phyloP scores from a whole-genome alignment of 139 green algal genomes.

The Dunaliella sp. region DNA sequence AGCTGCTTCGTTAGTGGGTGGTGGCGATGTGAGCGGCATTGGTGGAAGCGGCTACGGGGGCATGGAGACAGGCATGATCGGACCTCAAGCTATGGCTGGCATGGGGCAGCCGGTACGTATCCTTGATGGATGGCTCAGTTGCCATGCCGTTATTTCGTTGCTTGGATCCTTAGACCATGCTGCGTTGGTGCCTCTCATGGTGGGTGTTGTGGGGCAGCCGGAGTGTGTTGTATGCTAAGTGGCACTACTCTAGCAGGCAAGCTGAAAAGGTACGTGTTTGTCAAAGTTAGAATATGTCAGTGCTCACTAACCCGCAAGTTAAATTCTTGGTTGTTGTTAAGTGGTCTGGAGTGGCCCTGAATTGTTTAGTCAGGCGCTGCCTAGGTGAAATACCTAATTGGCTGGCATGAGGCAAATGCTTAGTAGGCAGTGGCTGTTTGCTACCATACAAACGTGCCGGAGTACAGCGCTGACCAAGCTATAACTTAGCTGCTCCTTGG shows the following conservation, averaged over 20 bases:
- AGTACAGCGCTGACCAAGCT: too few species aligned
- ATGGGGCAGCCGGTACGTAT: not conserved
- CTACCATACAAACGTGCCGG: not conserved
- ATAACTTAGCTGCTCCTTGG: too few species aligned
- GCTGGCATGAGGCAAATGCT: too few species aligned
- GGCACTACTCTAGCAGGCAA: too few species aligned
- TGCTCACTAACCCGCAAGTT: not conserved
- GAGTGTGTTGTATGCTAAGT: too few species aligned
- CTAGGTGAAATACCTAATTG: too few species aligned
- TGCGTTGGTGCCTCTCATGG: not conserved
- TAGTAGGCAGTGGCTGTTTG: too few species aligned
- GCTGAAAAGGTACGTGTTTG: too few species aligned
- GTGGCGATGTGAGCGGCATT: not conserved
- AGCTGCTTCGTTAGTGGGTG: not conserved
- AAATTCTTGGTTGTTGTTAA: too few species aligned
- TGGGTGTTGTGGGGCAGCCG: not conserved
- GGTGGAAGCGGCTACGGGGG: not conserved
- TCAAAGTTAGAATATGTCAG: not conserved
- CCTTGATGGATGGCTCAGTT: too few species aligned
- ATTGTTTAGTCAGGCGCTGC: too few species aligned
- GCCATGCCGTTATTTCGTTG: not conserved
- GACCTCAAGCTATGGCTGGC: not conserved
- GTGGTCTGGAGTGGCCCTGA: too few species aligned
- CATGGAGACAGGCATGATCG: slow-evolving; percentile 6
- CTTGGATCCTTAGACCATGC: not conserved